A percentile compares a stretch with the other conserved stretches of the same genome.
phyloP scores from a whole-genome alignment of 345 rosid species.

The Arabidopsis arenosa region DNA sequence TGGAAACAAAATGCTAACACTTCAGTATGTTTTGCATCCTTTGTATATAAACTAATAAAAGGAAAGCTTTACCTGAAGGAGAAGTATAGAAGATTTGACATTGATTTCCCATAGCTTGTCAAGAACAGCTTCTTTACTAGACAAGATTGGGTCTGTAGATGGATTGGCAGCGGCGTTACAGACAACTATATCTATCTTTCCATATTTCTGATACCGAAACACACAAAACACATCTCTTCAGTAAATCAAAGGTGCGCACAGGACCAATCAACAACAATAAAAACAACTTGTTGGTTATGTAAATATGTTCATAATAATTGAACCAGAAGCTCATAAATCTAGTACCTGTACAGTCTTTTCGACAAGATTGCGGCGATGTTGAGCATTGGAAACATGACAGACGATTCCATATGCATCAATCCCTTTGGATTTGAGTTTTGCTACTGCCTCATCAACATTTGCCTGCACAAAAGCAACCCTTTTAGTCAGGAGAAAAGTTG shows the following conservation, averaged over 20 bases:
- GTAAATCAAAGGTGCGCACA: not conserved
- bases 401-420: conserved; percentile 79
- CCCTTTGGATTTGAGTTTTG: conserved; percentile 68
- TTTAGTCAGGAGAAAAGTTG: not conserved
- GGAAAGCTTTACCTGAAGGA: conserved; percentile 56
- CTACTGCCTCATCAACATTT: conserved; percentile 85
- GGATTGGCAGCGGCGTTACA: conserved; percentile 93
- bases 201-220: conserved; percentile 64
- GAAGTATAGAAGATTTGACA: conserved; percentile 75
- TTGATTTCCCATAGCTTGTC: conserved; percentile 93
- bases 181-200: conserved; percentile 76
- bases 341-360: conserved; percentile 71
- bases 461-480: conserved; percentile 46
- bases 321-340: not conserved
- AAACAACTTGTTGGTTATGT: not conserved
- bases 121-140: conserved; percentile 66
- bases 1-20: conserved; percentile 9
- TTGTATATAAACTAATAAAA: not conserved
- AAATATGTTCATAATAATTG: not conserved
- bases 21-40: not conserved
- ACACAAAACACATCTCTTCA: not conserved
- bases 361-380: conserved; percentile 77
- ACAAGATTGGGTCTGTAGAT: conserved; percentile 60
- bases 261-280: not conserved
- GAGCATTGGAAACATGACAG: conserved; percentile 80